These are phyloP conservation scores for Elsinoe arachidis DNA, from an alignment of 2,329 filamentous ascomycete species.

Conservation along the genomic window DNA sequence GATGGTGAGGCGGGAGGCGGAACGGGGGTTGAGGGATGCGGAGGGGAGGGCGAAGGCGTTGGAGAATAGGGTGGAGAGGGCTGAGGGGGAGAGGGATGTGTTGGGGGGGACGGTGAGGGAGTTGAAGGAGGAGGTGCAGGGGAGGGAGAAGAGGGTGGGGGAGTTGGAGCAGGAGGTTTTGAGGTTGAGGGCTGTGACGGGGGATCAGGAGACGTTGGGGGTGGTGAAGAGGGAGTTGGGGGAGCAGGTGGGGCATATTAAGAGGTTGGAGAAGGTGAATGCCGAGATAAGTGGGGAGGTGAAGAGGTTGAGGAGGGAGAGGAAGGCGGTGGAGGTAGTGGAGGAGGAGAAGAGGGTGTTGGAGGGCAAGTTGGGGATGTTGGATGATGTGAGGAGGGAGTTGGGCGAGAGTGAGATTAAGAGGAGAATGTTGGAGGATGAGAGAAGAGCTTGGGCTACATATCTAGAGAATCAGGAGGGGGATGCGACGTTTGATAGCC, in stretches of 20 bases:
- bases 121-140: constrained; percentile 57
- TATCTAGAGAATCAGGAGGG: constrained; percentile 56
- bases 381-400: constrained; percentile 66
- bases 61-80: constrained; percentile 46
- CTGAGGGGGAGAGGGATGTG: constrained; percentile 49
- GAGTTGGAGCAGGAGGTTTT: constrained; percentile 75
- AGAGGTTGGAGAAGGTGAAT: constrained; percentile 70
- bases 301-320: constrained; percentile 67
- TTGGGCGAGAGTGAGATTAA: constrained; percentile 73
- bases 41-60: constrained; percentile 52
- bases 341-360: constrained; percentile 89
- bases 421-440: constrained; percentile 78
- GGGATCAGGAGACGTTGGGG: constrained; percentile 74
- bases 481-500: constrained; percentile 70
- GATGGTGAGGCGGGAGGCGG: constrained; percentile 57
- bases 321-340: constrained; percentile 84
- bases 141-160: constrained; percentile 63
- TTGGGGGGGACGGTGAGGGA: constrained; percentile 50
- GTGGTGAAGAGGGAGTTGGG: constrained; percentile 82
- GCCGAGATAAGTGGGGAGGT: constrained; percentile 72
- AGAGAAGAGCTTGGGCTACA: constrained; percentile 75
- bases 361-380: constrained; percentile 65
- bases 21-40: constrained; percentile 50
- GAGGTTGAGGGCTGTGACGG: constrained; percentile 74
- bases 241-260: constrained; percentile 87